phyloP scores from a whole-genome alignment of 2,329 filamentous ascomycete genomes.

The Xylaria sp. region DNA sequence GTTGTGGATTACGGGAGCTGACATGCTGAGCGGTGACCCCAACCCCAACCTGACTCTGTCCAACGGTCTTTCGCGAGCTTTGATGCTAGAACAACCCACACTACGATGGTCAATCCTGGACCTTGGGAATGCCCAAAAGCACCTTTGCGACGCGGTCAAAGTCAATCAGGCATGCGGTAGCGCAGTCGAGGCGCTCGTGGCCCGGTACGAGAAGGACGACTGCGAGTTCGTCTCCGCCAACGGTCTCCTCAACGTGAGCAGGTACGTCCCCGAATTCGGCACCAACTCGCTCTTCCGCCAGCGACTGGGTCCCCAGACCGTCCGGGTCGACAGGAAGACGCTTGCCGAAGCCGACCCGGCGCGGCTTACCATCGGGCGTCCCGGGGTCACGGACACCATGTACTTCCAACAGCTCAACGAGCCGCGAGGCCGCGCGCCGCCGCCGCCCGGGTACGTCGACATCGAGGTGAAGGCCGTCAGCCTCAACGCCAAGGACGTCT shows the following conservation, averaged over 20 bases:
- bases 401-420: slow-evolving; percentile 19
- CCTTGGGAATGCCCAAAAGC: not conserved
- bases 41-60: slow-evolving; percentile 5
- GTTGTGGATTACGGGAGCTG: slow-evolving; percentile 19
- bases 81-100: slow-evolving; percentile 16
- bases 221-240: slow-evolving; percentile 3
- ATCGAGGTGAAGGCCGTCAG: slow-evolving; percentile 14
- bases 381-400: slow-evolving; percentile 18
- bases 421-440: not conserved
- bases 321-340: too few relatives aligned
- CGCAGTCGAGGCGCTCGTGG: not conserved
- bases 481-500: slow-evolving; percentile 32
- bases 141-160: not conserved
- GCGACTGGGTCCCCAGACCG: not conserved
- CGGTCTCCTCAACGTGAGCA: slow-evolving; percentile 15
- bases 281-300: slow-evolving; percentile 21
- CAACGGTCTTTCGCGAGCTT: slow-evolving; percentile 6
- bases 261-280: slow-evolving; percentile 15
- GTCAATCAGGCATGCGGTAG: too few relatives aligned
- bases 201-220: not conserved
- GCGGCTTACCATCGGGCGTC: slow-evolving; percentile 4
- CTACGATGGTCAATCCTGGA: slow-evolving; percentile 7
- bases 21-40: slow-evolving; percentile 6
- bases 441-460: slow-evolving; percentile 5
- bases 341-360: slow-evolving; percentile 7